These are phyloP conservation scores for Fagopyrum homotropicum DNA, from an alignment of 148 eudicot species.

Conservation along the genomic window DNA sequence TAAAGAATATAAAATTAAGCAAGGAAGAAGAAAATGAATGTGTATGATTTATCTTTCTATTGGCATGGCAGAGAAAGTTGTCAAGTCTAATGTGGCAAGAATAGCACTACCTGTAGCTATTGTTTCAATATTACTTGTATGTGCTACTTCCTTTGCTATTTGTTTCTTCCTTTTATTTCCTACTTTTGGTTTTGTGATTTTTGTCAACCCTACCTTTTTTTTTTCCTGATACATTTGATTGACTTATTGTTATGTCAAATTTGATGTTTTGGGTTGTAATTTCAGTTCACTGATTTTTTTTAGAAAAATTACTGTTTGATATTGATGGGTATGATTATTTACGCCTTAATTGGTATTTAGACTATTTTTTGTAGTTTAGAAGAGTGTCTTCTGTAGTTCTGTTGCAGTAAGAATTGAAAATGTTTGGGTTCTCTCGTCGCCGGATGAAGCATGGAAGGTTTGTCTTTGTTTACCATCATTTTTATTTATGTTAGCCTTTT, in stretches of 20 bases:
- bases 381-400: not conserved
- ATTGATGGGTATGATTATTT: not conserved
- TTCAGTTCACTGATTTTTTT: not conserved
- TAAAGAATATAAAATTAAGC: too few relatives aligned
- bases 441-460: constrained; percentile 94
- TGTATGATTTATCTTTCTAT: not conserved
- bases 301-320: not conserved
- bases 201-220: not conserved
- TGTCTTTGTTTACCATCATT: not conserved
- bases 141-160: not conserved
- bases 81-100: not conserved
- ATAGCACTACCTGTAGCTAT: not conserved
- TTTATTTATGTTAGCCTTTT: not conserved
- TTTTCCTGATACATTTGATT: not conserved
- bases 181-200: too few relatives aligned
- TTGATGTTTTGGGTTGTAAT: not conserved
- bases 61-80: not conserved
- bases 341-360: too few relatives aligned
- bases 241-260: not conserved
- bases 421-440: constrained; percentile 39
- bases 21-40: too few relatives aligned
- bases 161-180: not conserved
- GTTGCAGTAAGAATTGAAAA: not conserved
- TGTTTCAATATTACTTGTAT: not conserved
- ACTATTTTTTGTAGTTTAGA: not conserved